A percentile compares a stretch with the other conserved stretches of the same genome.
phyloP scores from a whole-genome alignment of 2,329 filamentous ascomycete genomes.

The Zalaria obscura region DNA sequence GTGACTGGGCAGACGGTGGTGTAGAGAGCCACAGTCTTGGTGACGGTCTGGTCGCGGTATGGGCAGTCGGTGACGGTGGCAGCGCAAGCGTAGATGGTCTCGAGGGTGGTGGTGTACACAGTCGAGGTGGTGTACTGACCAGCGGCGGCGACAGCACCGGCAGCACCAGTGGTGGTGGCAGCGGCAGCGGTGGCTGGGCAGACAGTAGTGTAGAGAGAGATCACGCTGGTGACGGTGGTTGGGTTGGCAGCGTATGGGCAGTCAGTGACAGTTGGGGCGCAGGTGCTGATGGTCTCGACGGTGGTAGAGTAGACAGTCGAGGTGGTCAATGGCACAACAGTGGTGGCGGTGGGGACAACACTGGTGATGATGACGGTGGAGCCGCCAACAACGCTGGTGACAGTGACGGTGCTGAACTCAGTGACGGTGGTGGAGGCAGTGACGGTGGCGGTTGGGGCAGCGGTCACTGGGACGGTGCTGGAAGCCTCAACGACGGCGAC shows the following conservation, averaged over 20 bases:
- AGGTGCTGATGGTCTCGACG: slow-evolving; percentile 3
- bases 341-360: slow-evolving; percentile 1
- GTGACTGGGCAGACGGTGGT: slow-evolving; percentile 4
- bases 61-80: slow-evolving; percentile 7
- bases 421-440: neutral
- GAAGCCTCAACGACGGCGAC: slow-evolving; percentile 4
- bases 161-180: neutral
- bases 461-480: neutral
- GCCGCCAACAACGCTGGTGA: neutral
- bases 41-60: slow-evolving; percentile 1
- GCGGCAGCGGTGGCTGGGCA: neutral
- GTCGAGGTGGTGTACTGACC: slow-evolving; percentile 2
- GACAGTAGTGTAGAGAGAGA: neutral
- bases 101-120: slow-evolving; percentile 6
- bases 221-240: slow-evolving; percentile 1
- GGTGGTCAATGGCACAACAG: slow-evolving; percentile 1
- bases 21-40: slow-evolving; percentile 2
- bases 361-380: slow-evolving; percentile 1
- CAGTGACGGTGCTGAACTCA: neutral
- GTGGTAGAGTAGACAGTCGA: slow-evolving; percentile 3
- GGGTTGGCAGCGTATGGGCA: slow-evolving; percentile 3
- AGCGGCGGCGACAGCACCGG: neutral
- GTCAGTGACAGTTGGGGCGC: slow-evolving; percentile 4
- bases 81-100: slow-evolving; percentile 6
- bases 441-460: slow-evolving; percentile 1